phyloP scores from a whole-genome alignment of 108 stramenopile genomes.

The Nitzschia sp. region DNA sequence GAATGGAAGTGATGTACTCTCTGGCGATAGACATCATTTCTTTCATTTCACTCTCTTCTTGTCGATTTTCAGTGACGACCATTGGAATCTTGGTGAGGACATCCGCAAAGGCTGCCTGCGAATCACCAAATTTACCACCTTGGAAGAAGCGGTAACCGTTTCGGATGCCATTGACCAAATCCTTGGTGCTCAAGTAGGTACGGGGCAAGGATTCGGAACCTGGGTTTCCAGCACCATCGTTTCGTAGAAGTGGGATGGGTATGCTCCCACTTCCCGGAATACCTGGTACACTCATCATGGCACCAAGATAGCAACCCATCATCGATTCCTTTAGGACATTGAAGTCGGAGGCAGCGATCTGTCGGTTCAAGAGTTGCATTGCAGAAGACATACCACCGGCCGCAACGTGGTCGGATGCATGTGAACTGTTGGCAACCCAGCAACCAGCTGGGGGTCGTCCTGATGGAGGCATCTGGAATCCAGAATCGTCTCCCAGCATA shows the following conservation, averaged over 20 bases:
- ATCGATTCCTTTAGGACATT: conserved; percentile 74
- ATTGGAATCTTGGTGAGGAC: conserved; percentile 90
- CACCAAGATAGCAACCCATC: conserved; percentile 86
- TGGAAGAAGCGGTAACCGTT: conserved; percentile 93
- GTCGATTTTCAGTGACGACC: conserved; percentile 74
- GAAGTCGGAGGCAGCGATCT: conserved; percentile 96
- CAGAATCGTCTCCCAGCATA: conserved; percentile 63
- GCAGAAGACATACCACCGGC: conserved; percentile 94
- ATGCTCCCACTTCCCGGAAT: conserved; percentile 80
- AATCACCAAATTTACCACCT: conserved; percentile 94
- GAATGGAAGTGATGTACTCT: conserved; percentile 97
- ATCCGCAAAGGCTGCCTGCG: conserved; percentile 66
- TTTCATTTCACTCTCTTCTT: conserved; percentile 91
- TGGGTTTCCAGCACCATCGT: conserved; percentile 77
- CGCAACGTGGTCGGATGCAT: conserved; percentile 97
- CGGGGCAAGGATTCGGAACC: conserved; percentile 85
- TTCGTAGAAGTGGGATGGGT: conserved; percentile 78
- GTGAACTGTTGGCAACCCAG: conserved; percentile 93
- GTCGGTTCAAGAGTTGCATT: conserved; percentile 95
- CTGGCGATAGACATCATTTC: conserved; percentile 91
- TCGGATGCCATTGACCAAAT: conserved; percentile 80
- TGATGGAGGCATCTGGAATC: conserved; percentile 86
- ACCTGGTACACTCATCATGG: conserved; percentile 87
- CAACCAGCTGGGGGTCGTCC: conserved; percentile 84
- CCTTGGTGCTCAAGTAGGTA: conserved; percentile 53